Evolutionary conservation across 106 monocot genomes (phyloP).

Genomic region (Dendrobium chrysotoxum): DNA sequence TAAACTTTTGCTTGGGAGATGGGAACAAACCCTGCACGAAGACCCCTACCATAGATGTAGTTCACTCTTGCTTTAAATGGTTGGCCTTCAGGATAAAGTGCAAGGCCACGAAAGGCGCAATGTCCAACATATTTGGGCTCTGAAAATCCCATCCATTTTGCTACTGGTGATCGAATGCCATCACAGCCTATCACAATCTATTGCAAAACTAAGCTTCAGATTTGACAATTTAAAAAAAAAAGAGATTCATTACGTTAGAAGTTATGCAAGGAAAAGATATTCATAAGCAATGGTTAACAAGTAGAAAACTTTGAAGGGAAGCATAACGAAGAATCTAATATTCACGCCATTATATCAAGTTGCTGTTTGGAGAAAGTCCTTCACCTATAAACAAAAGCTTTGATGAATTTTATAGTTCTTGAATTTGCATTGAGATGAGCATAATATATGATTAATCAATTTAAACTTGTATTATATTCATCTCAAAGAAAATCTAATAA

Average conservation of each 20-base stretch:
- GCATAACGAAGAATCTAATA: no score
- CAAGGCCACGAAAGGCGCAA: conserved; percentile 88
- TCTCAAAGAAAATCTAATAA: no score
- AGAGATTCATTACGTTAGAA: neutral
- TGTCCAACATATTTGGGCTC: conserved; percentile 83
- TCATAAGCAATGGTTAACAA: no score
- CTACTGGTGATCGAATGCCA: conserved; percentile 71
- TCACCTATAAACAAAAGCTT: no score
- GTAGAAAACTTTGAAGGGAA: no score
- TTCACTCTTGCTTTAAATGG: conserved; percentile 60
- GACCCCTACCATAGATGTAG: conserved; percentile 76
- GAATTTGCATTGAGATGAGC: no score
- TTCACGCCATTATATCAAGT: no score
- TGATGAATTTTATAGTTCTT: no score
- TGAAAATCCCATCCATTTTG: conserved; percentile 96
- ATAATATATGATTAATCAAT: no score
- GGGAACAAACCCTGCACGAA: conserved; percentile 81
- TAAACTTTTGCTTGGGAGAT: conserved; percentile 77
- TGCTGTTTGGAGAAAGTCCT: no score
- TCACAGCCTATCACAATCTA: conserved; percentile 92
- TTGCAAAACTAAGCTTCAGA: conserved; percentile 6
- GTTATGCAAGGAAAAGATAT: no score
- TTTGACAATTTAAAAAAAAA: neutral
- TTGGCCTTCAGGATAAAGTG: conserved; percentile 66
- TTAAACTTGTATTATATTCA: no score